Percentiles rank a stretch among this genome's conserved stretches.
phyloP scores from a whole-genome alignment of 2,329 filamentous ascomycete genomes.

The Phialophora chinensis region DNA sequence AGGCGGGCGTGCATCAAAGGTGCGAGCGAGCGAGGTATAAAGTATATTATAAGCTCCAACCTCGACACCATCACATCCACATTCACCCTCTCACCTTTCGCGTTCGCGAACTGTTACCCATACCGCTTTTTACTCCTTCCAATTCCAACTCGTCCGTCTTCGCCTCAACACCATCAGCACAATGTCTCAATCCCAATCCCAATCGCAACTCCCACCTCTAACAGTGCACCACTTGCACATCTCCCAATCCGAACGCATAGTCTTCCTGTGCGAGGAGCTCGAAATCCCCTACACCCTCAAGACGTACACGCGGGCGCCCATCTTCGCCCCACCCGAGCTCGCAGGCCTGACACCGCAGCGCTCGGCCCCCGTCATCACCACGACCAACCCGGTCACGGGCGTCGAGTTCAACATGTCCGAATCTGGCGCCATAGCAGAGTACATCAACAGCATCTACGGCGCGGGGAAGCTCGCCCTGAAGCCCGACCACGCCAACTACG shows the following conservation, averaged over 20 bases:
- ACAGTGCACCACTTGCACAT: slow-evolving; percentile 61
- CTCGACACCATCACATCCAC: not conserved
- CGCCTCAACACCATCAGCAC: not conserved
- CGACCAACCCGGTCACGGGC: slow-evolving; percentile 47
- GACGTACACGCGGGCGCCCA: slow-evolving; percentile 55
- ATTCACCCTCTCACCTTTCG: not conserved
- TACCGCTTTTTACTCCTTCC: not conserved
- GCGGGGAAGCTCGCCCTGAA: slow-evolving; percentile 56
- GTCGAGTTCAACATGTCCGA: slow-evolving; percentile 59
- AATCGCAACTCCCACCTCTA: slow-evolving; percentile 38
- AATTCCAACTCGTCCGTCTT: not conserved
- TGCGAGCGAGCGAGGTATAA: too few species aligned
- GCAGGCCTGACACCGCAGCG: slow-evolving; percentile 58
- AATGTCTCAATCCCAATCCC: not conserved
- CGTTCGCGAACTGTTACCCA: too few species aligned
- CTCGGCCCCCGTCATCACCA: slow-evolving; percentile 66
- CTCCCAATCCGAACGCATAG: slow-evolving; percentile 68
- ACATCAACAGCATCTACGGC: slow-evolving; percentile 63
- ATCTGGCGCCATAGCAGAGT: slow-evolving; percentile 65
- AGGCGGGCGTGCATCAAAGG: not conserved
- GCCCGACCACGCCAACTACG: slow-evolving; percentile 57
- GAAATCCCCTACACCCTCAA: slow-evolving; percentile 59
- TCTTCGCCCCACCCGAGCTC: slow-evolving; percentile 46
- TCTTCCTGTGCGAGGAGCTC: slow-evolving; percentile 71
- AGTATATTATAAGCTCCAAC: not conserved